Percentiles rank a stretch among this genome's conserved stretches.
These are phyloP conservation scores for Metrosideros polymorpha DNA, from an alignment of 441 rosid genomes.

Conservation along the genomic window DNA sequence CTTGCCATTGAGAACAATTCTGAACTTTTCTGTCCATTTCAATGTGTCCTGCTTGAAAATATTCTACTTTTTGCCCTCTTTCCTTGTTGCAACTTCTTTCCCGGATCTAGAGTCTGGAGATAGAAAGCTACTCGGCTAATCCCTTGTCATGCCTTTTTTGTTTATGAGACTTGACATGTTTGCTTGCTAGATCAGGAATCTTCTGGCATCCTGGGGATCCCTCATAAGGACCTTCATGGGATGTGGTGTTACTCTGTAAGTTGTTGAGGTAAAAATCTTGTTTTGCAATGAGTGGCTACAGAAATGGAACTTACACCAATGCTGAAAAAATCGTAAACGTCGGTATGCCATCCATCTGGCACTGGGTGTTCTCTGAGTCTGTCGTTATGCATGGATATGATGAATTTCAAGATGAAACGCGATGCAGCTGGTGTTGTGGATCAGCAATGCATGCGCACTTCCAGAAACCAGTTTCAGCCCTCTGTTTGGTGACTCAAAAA, in stretches of 20 bases:
- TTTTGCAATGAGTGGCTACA: constrained; percentile 31
- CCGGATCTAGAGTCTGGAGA: not conserved
- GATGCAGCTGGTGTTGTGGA: not conserved
- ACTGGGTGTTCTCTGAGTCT: not conserved
- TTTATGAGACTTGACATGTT: constrained; percentile 46
- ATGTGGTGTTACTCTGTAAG: constrained; percentile 53
- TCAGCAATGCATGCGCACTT: not conserved
- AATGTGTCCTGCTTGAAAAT: not conserved
- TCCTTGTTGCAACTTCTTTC: not conserved
- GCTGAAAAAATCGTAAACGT: not conserved
- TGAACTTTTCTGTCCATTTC: not conserved
- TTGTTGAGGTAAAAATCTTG: constrained; percentile 44
- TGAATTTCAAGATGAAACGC: not conserved
- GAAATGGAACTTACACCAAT: not conserved
- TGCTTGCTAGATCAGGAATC: constrained; percentile 83
- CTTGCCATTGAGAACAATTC: not conserved
- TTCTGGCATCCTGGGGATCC: constrained; percentile 67
- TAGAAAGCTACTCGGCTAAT: not conserved
- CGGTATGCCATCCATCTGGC: not conserved
- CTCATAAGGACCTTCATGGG: constrained; percentile 77
- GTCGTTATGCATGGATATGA: not conserved
- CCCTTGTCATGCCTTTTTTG: constrained; percentile 20
- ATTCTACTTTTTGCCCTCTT: not conserved
- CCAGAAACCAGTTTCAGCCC: not conserved
- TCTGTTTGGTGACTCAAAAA: not conserved